Conservation (phyloP, 371 early-diverging fungal genomes). For the Mortierella sp. region DNA sequence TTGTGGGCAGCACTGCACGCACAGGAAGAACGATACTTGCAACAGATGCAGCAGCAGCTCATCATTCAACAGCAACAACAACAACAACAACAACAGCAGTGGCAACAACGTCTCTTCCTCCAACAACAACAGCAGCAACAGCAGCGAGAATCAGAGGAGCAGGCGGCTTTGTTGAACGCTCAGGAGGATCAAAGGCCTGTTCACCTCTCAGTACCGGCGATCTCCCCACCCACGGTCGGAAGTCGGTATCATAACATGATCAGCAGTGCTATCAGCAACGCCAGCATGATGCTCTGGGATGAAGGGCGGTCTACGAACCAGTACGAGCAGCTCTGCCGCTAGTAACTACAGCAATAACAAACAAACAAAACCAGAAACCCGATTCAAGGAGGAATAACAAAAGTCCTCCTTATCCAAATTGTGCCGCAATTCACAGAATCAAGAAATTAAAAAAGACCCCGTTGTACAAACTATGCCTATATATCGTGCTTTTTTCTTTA, state of each 20-base stretch:
- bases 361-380: background rate
- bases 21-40: slow-evolving; percentile 49
- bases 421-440: background rate
- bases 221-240: slow-evolving; percentile 24
- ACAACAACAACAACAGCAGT: slow-evolving; percentile 34
- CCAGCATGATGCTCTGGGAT: slow-evolving; percentile 57
- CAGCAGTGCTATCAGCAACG: slow-evolving; percentile 47
- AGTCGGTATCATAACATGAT: slow-evolving; percentile 40
- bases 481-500: background rate
- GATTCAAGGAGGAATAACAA: background rate
- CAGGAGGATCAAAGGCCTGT: background rate
- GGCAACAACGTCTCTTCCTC: slow-evolving; percentile 9
- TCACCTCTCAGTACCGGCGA: background rate
- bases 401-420: background rate
- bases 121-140: slow-evolving; percentile 13
- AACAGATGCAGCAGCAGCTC: slow-evolving; percentile 49
- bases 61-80: slow-evolving; percentile 43
- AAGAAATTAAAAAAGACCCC: background rate
- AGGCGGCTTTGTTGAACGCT: background rate
- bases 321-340: slow-evolving; percentile 52
- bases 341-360: background rate
- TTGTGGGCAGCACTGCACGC: slow-evolving; percentile 52
- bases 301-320: slow-evolving; percentile 34
- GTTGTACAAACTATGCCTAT: background rate
- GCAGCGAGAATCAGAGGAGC: background rate